A percentile compares a stretch with the other conserved stretches of the same genome.
phyloP scores from a whole-genome alignment of 352 stramenopile species.

The Thalassiosira hispida region DNA sequence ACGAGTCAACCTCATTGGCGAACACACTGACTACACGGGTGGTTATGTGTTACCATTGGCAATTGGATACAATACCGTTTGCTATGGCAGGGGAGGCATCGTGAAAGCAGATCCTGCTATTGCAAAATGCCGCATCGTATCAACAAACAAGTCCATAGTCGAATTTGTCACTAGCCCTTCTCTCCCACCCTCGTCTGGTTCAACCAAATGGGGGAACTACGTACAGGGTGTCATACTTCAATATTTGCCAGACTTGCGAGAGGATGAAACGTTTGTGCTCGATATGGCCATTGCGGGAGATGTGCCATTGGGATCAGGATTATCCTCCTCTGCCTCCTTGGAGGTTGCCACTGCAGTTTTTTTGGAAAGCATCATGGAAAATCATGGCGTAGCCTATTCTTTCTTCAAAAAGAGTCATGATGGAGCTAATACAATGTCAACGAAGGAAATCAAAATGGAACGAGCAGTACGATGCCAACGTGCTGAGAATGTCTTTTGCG shows the following conservation, averaged over 20 bases:
- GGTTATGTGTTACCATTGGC: constrained; percentile 95
- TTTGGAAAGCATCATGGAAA: constrained; percentile 88
- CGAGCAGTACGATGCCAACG: constrained; percentile 92
- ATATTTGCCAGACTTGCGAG: constrained; percentile 85
- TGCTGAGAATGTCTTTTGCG: constrained; percentile 94
- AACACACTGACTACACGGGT: constrained; percentile 97
- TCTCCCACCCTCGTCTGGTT: constrained; percentile 7
- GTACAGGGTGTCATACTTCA: constrained; percentile 91
- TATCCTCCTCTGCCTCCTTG: constrained; percentile 92
- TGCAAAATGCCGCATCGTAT: constrained; percentile 38
- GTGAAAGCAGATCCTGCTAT: constrained; percentile 36
- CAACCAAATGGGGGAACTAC: constrained; percentile 91
- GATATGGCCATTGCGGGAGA: constrained; percentile 89
- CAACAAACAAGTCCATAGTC: constrained; percentile 14
- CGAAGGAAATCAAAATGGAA: constrained; percentile 60
- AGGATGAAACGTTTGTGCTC: constrained; percentile 81
- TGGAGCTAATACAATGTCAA: constrained; percentile 25
- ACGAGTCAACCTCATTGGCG: constrained; percentile 95
- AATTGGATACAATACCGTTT: constrained; percentile 82
- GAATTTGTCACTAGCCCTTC: constrained; percentile 29
- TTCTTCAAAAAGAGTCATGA: constrained; percentile 19
- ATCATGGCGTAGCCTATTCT: constrained; percentile 63
- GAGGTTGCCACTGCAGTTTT: constrained; percentile 92
- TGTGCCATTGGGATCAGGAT: constrained; percentile 91
- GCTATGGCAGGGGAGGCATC: constrained; percentile 86